phyloP scores from a whole-genome alignment of 345 rosid genomes.

The Clarkia xantiana region DNA sequence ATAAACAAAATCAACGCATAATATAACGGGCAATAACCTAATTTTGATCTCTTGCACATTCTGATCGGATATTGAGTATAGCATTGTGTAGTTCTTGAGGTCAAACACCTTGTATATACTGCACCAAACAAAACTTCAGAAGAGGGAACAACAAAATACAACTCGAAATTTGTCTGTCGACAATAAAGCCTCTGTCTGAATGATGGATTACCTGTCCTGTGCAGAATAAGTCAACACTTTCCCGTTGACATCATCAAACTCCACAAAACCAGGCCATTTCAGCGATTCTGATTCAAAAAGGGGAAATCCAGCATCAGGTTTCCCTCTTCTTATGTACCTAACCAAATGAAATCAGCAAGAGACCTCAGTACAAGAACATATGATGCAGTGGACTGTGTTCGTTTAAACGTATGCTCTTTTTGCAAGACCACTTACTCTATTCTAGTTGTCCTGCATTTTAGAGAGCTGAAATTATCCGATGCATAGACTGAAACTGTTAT shows the following conservation, averaged over 20 bases:
- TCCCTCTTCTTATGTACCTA: slow-evolving; percentile 49
- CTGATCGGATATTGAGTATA: slow-evolving; percentile 31
- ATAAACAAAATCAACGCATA: not conserved
- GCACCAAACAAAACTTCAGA: not conserved
- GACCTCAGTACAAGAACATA: not conserved
- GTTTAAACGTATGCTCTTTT: not conserved
- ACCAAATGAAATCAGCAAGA: not conserved
- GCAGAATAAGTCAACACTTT: slow-evolving; percentile 70
- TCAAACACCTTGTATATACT: slow-evolving; percentile 37
- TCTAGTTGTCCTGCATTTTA: slow-evolving; percentile 46
- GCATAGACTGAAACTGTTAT: slow-evolving; percentile 46
- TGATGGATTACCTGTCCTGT: slow-evolving; percentile 35
- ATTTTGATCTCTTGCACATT: slow-evolving; percentile 36
- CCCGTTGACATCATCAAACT: slow-evolving; percentile 74
- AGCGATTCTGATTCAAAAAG: slow-evolving; percentile 62
- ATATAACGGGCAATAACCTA: slow-evolving; percentile 18
- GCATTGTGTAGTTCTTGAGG: slow-evolving; percentile 33
- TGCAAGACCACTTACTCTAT: slow-evolving; percentile 22
- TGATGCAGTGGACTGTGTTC: not conserved
- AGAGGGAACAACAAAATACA: not conserved
- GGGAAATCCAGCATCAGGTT: slow-evolving; percentile 63
- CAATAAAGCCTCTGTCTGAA: not conserved
- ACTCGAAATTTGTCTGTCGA: not conserved
- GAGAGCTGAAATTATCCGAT: slow-evolving; percentile 40
- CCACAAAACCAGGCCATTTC: slow-evolving; percentile 82